A percentile compares a stretch with the other conserved stretches of the same genome.
Conservation (phyloP, 2,329 filamentous ascomycete genomes). For the Myriosclerotinia duriaeana region DNA sequence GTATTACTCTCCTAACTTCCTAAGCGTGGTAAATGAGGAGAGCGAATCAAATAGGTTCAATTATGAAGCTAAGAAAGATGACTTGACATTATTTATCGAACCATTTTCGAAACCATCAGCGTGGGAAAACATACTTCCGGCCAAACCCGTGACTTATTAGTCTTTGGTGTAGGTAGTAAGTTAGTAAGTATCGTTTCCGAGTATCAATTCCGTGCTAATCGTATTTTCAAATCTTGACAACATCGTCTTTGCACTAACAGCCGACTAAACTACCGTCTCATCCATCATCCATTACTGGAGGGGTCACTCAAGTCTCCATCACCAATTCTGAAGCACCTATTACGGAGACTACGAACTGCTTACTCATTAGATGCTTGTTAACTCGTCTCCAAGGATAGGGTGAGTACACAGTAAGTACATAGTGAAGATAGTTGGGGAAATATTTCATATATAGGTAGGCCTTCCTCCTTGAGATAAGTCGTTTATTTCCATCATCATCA, state of each 20-base stretch:
- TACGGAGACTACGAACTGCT: background rate
- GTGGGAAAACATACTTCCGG: slow-evolving; percentile 22
- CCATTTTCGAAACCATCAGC: background rate
- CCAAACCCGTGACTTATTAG: slow-evolving; percentile 1
- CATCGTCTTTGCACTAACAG: slow-evolving; percentile 9
- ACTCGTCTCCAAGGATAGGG: background rate
- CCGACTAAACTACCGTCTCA: slow-evolving; percentile 23
- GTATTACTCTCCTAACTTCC: background rate
- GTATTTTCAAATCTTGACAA: background rate
- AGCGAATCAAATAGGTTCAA: slow-evolving; percentile 5
- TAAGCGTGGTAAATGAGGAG: background rate
- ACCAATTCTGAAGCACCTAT: background rate
- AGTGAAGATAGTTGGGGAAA: background rate
- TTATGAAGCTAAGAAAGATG: slow-evolving; percentile 7
- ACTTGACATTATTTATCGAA: slow-evolving; percentile 2
- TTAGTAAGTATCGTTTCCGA: slow-evolving; percentile 8
- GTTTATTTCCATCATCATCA: background rate
- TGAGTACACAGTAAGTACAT: background rate
- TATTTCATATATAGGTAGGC: slow-evolving; percentile 19
- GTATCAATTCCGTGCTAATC: background rate
- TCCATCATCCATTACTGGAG: background rate
- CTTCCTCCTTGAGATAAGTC: background rate
- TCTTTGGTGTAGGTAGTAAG: background rate
- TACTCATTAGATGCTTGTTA: slow-evolving; percentile 6
- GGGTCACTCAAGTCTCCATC: background rate